phyloP scores from a whole-genome alignment of 805 yeast genomes.

The Kodamaea lidongshanica region DNA sequence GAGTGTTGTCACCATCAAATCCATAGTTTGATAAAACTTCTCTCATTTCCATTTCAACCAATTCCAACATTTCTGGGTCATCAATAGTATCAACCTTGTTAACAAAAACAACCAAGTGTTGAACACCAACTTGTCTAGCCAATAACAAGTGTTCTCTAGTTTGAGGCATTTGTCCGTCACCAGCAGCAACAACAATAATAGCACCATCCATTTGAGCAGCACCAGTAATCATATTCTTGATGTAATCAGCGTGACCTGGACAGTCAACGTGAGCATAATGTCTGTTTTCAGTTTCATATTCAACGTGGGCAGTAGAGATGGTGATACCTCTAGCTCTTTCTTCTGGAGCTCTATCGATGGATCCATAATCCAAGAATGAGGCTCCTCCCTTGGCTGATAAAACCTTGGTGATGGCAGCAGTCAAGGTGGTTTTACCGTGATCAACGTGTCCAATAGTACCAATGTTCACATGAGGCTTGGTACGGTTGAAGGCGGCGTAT shows the following conservation, averaged over 20 bases:
- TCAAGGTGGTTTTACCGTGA: conserved; percentile 97
- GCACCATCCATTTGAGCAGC: conserved; percentile 99
- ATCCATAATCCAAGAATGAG: conserved; percentile 80
- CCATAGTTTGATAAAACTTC: conserved; percentile 87
- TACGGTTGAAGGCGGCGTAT: conserved; percentile 80
- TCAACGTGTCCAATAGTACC: conserved; percentile 99
- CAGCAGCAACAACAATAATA: conserved; percentile 96
- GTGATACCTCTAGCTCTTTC: conserved; percentile 99
- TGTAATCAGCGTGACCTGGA: conserved; percentile 98
- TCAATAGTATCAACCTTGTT: conserved; percentile 97
- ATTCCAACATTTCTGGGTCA: conserved; percentile 98
- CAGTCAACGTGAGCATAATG: conserved; percentile 98
- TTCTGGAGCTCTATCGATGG: conserved; percentile 97
- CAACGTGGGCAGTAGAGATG: conserved; percentile 95
- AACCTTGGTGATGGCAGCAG: conserved; percentile 98
- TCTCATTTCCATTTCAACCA: conserved; percentile 99
- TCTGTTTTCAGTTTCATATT: conserved; percentile 89
- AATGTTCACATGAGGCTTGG: conserved; percentile 93
- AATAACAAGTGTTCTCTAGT: conserved; percentile 97
- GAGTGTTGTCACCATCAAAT: conserved; percentile 96
- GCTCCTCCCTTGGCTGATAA: conserved; percentile 88
- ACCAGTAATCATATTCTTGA: conserved; percentile 98
- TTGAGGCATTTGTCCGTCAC: conserved; percentile 99
- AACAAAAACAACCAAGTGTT: conserved; percentile 92
- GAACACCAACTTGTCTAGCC: conserved; percentile 99